Evolutionary conservation across 2,329 filamentous ascomycete species (phyloP).

Genomic region (Beauveria sp.): DNA sequence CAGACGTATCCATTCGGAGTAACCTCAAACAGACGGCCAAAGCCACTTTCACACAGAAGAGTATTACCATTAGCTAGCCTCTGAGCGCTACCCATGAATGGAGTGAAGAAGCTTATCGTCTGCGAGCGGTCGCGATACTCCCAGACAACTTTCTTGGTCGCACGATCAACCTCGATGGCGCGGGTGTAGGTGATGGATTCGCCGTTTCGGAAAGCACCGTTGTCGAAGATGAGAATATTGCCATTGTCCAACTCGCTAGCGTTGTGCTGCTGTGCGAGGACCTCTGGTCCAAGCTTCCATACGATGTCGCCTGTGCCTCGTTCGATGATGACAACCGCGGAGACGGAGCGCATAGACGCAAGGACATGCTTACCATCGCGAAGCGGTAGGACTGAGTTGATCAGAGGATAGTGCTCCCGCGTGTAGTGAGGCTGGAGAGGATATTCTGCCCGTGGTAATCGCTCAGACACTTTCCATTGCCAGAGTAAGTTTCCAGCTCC

Average conservation of each 20-base stretch:
- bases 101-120: slow-evolving; percentile 24
- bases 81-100: slow-evolving; percentile 25
- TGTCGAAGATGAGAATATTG: slow-evolving; percentile 25
- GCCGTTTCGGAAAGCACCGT: slow-evolving; percentile 21
- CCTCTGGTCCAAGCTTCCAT: slow-evolving; percentile 19
- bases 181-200: slow-evolving; percentile 23
- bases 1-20: slow-evolving; percentile 20
- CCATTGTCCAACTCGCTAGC: slow-evolving; percentile 23
- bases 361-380: slow-evolving; percentile 20
- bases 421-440: slow-evolving; percentile 24
- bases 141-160: slow-evolving; percentile 20
- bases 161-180: slow-evolving; percentile 19
- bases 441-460: slow-evolving; percentile 19
- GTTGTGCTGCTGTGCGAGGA: slow-evolving; percentile 24
- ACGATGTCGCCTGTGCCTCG: slow-evolving; percentile 20
- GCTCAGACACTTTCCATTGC: slow-evolving; percentile 24
- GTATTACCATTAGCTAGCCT: slow-evolving; percentile 22
- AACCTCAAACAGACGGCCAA: slow-evolving; percentile 22
- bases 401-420: slow-evolving; percentile 23
- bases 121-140: slow-evolving; percentile 23
- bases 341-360: slow-evolving; percentile 22
- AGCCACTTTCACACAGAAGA: slow-evolving; percentile 21
- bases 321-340: slow-evolving; percentile 22
- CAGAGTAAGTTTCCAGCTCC: slow-evolving; percentile 18
- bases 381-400: slow-evolving; percentile 23